A percentile compares a stretch with the other conserved stretches of the same genome.
These are phyloP conservation scores for Pseudonitzschia multiseries DNA, from an alignment of 108 stramenopile species.

Conservation along the genomic window DNA sequence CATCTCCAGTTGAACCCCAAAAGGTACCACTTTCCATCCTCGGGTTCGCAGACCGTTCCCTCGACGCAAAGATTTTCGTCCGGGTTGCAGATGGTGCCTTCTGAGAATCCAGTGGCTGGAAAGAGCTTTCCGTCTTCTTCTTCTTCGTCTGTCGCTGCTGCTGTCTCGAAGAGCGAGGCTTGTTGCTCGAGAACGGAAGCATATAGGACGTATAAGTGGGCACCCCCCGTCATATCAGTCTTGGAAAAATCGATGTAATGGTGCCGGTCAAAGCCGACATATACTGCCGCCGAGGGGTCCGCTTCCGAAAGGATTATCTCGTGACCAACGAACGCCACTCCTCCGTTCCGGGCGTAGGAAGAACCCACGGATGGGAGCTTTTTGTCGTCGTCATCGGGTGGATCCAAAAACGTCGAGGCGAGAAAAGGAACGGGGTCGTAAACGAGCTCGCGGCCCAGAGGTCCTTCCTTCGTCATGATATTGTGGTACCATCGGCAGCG, in stretches of 20 bases:
- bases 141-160: not conserved
- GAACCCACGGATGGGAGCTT: not conserved
- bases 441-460: not conserved
- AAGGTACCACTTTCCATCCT: not conserved
- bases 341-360: not conserved
- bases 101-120: not conserved
- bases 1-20: no score
- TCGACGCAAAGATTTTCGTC: not conserved
- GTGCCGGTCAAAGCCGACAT: not conserved
- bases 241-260: not conserved
- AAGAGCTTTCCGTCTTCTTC: not conserved
- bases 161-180: not conserved
- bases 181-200: not conserved
- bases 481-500: not conserved
- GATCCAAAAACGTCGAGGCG: not conserved
- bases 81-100: not conserved
- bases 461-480: not conserved
- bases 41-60: not conserved
- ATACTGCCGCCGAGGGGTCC: not conserved
- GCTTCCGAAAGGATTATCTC: not conserved
- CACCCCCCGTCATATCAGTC: not conserved
- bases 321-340: not conserved
- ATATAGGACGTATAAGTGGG: not conserved
- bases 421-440: not conserved
- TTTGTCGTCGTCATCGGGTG: not conserved